Conservation (phyloP, 2,329 filamentous ascomycete genomes). For the Triangularia setosa region DNA sequence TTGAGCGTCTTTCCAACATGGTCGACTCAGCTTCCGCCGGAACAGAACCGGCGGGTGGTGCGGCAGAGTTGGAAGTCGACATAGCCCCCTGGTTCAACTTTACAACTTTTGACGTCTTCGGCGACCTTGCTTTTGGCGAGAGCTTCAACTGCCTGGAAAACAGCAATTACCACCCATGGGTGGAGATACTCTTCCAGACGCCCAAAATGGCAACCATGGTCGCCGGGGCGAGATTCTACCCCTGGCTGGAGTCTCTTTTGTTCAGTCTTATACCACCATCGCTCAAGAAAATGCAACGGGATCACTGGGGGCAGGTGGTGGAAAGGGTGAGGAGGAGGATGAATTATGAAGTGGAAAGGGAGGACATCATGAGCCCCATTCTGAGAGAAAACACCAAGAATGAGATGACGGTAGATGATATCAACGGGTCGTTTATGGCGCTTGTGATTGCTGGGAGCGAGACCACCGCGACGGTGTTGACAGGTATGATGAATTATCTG, state of each 20-base stretch:
- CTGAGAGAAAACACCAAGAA: constrained; percentile 4
- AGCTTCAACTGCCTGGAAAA: constrained; percentile 18
- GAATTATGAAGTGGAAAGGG: constrained; percentile 12
- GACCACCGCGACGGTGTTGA: constrained; percentile 45
- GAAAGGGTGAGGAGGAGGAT: constrained; percentile 18
- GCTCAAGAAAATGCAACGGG: constrained; percentile 12
- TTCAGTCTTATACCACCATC: constrained; percentile 12
- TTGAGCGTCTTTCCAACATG: constrained; percentile 27
- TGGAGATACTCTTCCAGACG: constrained; percentile 14
- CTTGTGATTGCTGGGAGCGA: constrained; percentile 45
- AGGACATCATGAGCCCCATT: constrained; percentile 21
- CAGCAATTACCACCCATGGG: constrained; percentile 21
- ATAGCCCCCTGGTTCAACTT: constrained; percentile 33
- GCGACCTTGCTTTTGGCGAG: constrained; percentile 24
- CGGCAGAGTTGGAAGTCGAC: constrained; percentile 21
- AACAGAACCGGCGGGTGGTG: neutral
- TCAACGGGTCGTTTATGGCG: constrained; percentile 17
- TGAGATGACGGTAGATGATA: constrained; percentile 10
- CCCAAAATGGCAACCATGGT: constrained; percentile 3
- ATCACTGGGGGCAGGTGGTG: constrained; percentile 12
- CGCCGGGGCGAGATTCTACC: constrained; percentile 12
- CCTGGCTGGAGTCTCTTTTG: constrained; percentile 6
- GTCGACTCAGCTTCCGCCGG: neutral
- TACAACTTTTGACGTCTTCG: constrained; percentile 30
- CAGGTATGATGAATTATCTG: constrained; percentile 37